phyloP scores from a whole-genome alignment of 306 rosid genomes.

The Casuarina equisetifolia region DNA sequence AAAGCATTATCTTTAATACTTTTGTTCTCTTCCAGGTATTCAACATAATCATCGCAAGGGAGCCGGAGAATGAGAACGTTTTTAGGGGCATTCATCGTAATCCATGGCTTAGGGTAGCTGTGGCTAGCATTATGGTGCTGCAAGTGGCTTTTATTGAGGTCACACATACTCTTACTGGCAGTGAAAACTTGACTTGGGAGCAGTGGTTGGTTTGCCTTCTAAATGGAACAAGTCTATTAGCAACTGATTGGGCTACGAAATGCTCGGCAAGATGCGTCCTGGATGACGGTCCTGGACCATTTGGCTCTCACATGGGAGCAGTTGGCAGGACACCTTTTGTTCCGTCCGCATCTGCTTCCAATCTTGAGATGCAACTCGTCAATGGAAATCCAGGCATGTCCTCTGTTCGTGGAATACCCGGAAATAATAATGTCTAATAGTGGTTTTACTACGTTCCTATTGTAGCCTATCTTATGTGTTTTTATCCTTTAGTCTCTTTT shows the following conservation, averaged over 20 bases:
- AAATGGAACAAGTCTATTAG: conserved; percentile 5
- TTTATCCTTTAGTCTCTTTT: too few relatives aligned
- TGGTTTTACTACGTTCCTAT: too few relatives aligned
- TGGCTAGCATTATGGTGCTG: not conserved
- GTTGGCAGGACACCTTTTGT: not conserved
- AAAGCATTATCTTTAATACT: conserved; percentile 18
- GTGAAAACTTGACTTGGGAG: conserved; percentile 12
- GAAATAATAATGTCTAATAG: too few relatives aligned
- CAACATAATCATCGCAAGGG: conserved; percentile 21
- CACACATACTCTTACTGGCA: conserved; percentile 1
- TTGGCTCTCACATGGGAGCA: not conserved
- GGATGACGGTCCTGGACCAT: not conserved
- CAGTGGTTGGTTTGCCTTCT: not conserved
- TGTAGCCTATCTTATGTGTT: too few relatives aligned
- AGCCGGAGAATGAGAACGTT: not conserved
- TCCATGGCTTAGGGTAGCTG: conserved; percentile 19
- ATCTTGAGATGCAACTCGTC: conserved; percentile 1
- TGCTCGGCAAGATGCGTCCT: not conserved
- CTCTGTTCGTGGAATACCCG: not conserved
- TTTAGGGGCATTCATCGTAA: not conserved
- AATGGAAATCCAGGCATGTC: not conserved
- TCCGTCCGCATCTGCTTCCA: not conserved
- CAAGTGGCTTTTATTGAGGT: conserved; percentile 20
- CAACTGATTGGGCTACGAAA: conserved; percentile 18
- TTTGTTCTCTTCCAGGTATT: conserved; percentile 29